Percentiles rank a stretch among this genome's conserved stretches.
phyloP scores from a whole-genome alignment of 2,329 filamentous ascomycete genomes.

The Helminthosporium solani region DNA sequence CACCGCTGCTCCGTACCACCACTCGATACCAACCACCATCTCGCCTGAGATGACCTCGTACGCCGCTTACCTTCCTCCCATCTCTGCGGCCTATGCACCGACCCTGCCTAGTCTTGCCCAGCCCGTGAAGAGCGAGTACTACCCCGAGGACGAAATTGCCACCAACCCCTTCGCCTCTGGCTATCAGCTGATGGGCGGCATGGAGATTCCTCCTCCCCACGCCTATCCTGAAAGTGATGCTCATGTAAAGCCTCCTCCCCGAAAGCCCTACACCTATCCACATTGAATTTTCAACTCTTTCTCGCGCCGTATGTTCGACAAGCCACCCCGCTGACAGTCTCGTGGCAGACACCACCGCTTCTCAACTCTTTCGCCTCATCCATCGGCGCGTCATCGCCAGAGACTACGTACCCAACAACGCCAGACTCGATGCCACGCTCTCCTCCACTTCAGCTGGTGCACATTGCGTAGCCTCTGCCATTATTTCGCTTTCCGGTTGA shows the following conservation, averaged over 20 bases:
- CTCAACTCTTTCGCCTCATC: slow-evolving; percentile 73
- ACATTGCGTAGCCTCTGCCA: slow-evolving; percentile 20
- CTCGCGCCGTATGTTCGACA: slow-evolving; percentile 25
- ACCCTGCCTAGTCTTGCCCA: slow-evolving; percentile 62
- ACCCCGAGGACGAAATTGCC: slow-evolving; percentile 57
- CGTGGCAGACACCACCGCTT: slow-evolving; percentile 69
- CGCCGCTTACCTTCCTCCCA: slow-evolving; percentile 56
- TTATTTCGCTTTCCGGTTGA: background rate
- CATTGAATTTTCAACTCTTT: slow-evolving; percentile 33
- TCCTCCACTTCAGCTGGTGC: slow-evolving; percentile 52
- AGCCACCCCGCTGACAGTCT: slow-evolving; percentile 38
- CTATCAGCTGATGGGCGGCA: slow-evolving; percentile 64
- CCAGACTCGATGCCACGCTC: slow-evolving; percentile 73
- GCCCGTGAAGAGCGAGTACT: slow-evolving; percentile 67
- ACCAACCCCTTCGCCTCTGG: slow-evolving; percentile 65
- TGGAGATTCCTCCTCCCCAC: slow-evolving; percentile 62
- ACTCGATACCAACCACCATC: slow-evolving; percentile 41
- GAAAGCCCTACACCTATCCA: slow-evolving; percentile 40
- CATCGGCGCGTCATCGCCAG: slow-evolving; percentile 44
- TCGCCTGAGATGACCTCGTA: slow-evolving; percentile 50
- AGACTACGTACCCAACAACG: slow-evolving; percentile 59
- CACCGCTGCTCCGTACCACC: slow-evolving; percentile 40
- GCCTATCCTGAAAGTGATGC: slow-evolving; percentile 68
- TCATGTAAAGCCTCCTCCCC: slow-evolving; percentile 67
- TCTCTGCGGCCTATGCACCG: slow-evolving; percentile 50